Evolutionary conservation across 2,329 filamentous ascomycete species (phyloP), one percentile per base, ranked within the genome.

Genomic region (Trichoderma pleuroti): DNA sequence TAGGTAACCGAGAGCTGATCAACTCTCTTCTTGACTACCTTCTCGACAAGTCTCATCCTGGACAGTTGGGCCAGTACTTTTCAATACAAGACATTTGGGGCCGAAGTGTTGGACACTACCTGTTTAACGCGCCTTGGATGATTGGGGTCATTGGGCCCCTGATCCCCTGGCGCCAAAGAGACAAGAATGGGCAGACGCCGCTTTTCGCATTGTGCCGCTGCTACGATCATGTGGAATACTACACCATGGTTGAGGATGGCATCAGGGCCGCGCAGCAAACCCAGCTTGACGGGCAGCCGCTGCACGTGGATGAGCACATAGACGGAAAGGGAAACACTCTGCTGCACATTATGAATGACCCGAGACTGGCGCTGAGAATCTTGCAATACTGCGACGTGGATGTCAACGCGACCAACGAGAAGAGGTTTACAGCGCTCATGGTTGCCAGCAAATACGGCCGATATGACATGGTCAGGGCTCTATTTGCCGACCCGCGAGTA

Each of bases 181-280:
- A 99, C 80, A 97, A 94, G 79, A 98, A 98, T 77, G 96, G 96
- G 0, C 96, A 98, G 81, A 99, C 97, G n/a, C 97, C 96, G 2
- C 83, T 99, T 10, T 98, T 99, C 79, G 96, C 96, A 2, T 85
- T 98, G 1, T 98, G 94, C 79, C 90, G 96, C 75, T 98, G 94
- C 0, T 99, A 99, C 77, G 96, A 99, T 77, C 94, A 99, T 79
- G 86, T 90, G 1, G 87, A 94, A 75, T 99, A 99, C 80, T 88
- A 89, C 67, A 84, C 86, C 60, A 98, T 99, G 96, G 93, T 99
- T 0, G 90, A 92, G 74, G 88, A 90, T 72, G 96, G 92, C 5
- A 84, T 99, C 46, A 85, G 89, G 36, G 89, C 92, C 57, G 94
- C 96, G 2, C 91, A 90, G 67, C 81, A 84, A 69, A 87, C 90